Evolutionary conservation across 768 basidiomycete species (phyloP).

Genomic region (Trametes coccinea): DNA sequence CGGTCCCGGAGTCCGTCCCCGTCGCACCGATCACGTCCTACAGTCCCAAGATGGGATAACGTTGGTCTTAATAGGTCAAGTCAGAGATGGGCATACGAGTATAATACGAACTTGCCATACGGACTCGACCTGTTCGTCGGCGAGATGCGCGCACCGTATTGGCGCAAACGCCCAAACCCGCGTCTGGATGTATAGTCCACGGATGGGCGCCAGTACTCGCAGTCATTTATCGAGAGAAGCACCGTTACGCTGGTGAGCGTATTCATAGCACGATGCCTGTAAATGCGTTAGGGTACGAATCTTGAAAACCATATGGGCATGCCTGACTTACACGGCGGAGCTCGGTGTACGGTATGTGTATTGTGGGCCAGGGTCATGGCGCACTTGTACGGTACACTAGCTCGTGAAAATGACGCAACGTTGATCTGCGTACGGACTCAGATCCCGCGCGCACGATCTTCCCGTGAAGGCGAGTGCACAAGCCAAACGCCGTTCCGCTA

Average conservation of each 20-base stretch:
- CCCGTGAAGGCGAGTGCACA: no score
- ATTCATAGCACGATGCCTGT: no score
- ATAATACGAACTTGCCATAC: neutral
- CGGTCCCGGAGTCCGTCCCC: neutral
- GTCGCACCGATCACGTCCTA: neutral
- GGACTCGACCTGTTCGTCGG: neutral
- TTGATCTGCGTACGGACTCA: no score
- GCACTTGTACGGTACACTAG: no score
- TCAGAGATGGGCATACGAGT: neutral
- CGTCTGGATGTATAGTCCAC: neutral
- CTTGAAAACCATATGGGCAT: no score
- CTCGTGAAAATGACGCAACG: no score
- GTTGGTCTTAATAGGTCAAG: neutral
- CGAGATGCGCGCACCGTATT: neutral
- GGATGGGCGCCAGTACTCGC: neutral
- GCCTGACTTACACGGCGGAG: no score
- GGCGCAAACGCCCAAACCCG: neutral
- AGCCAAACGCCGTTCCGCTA: no score
- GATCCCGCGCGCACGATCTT: no score
- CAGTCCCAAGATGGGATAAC: neutral
- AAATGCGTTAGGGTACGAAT: no score
- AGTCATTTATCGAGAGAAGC: slow-evolving; percentile 4
- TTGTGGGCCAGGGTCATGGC: no score
- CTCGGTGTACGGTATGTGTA: no score
- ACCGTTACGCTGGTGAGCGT: neutral